Percentiles rank a stretch among this genome's conserved stretches.
Conservation (phyloP, 2,329 filamentous ascomycete species). For the Apiospora arundinis region DNA sequence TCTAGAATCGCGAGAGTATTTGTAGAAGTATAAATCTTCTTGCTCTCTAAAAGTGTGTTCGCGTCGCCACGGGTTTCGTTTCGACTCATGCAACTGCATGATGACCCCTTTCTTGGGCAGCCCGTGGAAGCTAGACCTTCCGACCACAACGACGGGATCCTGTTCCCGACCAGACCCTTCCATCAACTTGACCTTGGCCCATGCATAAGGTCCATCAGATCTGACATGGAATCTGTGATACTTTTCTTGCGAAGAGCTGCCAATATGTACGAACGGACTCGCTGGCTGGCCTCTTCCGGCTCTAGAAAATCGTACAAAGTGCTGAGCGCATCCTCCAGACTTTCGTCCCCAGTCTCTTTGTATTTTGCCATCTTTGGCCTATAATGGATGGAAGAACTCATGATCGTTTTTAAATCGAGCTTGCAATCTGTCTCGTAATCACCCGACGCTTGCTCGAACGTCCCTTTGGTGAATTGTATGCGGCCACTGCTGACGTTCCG, state of each 20-base stretch:
- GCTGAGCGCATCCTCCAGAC: not conserved
- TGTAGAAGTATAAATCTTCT: not conserved
- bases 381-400: not conserved
- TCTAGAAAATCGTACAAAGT: not conserved
- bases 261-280: not conserved
- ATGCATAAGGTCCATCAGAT: not conserved
- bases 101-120: not conserved
- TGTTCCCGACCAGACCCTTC: not conserved
- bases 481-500: constrained; percentile 7
- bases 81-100: not conserved
- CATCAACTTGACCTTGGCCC: not conserved
- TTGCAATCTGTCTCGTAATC: constrained; percentile 11
- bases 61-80: not conserved
- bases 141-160: not conserved
- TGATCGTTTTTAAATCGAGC: constrained; percentile 13
- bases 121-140: not conserved
- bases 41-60: not conserved
- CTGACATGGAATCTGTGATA: not conserved
- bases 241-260: not conserved
- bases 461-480: not conserved
- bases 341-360: not conserved
- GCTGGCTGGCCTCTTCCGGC: too few relatives aligned
- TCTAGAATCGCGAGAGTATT: not conserved
- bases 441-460: not conserved
- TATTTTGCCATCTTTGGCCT: not conserved